Evolutionary conservation across 306 rosid genomes (phyloP).

Genomic region (Corylus heterophylla): DNA sequence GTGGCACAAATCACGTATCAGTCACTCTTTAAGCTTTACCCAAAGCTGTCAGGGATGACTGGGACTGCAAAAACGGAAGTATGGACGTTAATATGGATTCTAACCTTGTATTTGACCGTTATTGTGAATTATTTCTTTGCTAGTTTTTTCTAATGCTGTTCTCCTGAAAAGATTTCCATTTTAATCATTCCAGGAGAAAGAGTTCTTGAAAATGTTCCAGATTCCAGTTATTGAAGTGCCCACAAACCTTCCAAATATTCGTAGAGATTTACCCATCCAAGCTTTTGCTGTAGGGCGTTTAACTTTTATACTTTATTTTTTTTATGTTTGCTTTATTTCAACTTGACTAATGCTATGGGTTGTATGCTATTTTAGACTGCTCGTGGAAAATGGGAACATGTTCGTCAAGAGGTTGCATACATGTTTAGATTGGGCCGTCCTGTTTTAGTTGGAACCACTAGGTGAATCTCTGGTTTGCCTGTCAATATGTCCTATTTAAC

Average conservation of each 20-base stretch:
- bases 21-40: constrained; percentile 95
- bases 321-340: constrained; percentile 13
- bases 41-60: constrained; percentile 96
- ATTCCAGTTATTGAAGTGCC: constrained; percentile 97
- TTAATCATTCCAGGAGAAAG: constrained; percentile 76
- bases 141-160: constrained; percentile 19
- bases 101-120: constrained; percentile 25
- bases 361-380: constrained; percentile 63
- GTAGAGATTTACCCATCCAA: constrained; percentile 92
- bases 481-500: background rate
- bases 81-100: constrained; percentile 28
- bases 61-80: constrained; percentile 99
- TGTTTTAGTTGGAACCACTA: constrained; percentile 95
- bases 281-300: constrained; percentile 83
- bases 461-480: constrained; percentile 49
- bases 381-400: constrained; percentile 94
- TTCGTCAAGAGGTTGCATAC: constrained; percentile 83
- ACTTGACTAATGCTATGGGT: constrained; percentile 26
- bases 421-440: constrained; percentile 94
- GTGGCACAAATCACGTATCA: constrained; percentile 99
- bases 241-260: constrained; percentile 85
- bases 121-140: constrained; percentile 15
- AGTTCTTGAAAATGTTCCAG: constrained; percentile 93
- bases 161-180: constrained; percentile 19
- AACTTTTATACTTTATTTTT: constrained; percentile 16